These are phyloP conservation scores for Corinectria fuckeliana DNA, from an alignment of 2,329 filamentous ascomycete species.

Conservation along the genomic window DNA sequence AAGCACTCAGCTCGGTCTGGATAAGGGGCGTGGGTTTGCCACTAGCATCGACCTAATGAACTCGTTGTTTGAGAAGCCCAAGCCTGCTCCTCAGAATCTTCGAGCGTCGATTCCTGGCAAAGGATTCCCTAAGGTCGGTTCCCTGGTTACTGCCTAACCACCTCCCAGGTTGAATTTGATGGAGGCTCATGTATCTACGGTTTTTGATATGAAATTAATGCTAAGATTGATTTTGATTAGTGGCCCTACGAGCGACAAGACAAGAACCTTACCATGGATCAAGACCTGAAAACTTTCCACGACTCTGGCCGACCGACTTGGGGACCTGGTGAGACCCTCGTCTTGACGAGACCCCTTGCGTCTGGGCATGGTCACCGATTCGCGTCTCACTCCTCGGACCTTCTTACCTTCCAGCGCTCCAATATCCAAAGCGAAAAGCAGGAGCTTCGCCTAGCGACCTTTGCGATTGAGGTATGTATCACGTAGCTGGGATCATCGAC, in stretches of 20 bases:
- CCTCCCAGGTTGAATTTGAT: constrained; percentile 32
- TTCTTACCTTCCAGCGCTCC: constrained; percentile 44
- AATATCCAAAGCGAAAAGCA: constrained; percentile 68
- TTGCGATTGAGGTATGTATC: constrained; percentile 59
- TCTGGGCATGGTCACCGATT: constrained; percentile 49
- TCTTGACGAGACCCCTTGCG: constrained; percentile 57
- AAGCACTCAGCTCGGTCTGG: constrained; percentile 43
- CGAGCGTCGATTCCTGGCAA: constrained; percentile 60
- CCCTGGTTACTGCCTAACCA: constrained; percentile 48
- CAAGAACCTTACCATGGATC: constrained; percentile 71
- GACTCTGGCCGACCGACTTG: constrained; percentile 79
- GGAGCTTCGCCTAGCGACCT: constrained; percentile 69
- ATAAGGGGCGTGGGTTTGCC: constrained; percentile 71
- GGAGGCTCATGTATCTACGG: constrained; percentile 45
- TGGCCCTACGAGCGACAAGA: constrained; percentile 85
- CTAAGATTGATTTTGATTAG: constrained; percentile 64
- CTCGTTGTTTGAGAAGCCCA: constrained; percentile 81
- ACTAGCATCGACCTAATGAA: constrained; percentile 97
- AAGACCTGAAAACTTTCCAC: constrained; percentile 72
- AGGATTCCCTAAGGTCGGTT: constrained; percentile 90
- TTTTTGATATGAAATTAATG: constrained; percentile 43
- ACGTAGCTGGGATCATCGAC: too few species aligned
- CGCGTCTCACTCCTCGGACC: constrained; percentile 34
- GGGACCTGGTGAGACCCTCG: constrained; percentile 75
- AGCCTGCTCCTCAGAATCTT: constrained; percentile 61